Base-by-base conservation (phyloP, 768 basidiomycete species). In the Hygrocybe punicea region DNA sequence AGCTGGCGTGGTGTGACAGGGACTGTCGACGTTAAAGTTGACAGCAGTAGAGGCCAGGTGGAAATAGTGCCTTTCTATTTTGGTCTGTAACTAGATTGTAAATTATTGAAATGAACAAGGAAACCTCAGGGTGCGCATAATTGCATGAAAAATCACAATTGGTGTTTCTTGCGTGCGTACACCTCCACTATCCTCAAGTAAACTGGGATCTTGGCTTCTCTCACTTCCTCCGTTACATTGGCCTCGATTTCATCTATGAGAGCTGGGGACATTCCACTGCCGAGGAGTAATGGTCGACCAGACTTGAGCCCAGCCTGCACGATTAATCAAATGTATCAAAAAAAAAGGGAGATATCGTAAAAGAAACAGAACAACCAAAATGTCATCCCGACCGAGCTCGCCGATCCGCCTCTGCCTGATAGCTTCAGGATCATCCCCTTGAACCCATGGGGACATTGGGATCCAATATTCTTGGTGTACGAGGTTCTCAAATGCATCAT, bases 281-380 rank as follows among this genome's bases (percentile, higher is more conserved):
- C 80, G 4, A 91, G 77, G 2, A 91, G 77, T 40, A 91, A 72
- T 19, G 87, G 85, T n/a, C 86, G 76, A 16, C 81, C 84, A 1
- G 84, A 83, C 60, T 76, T 78, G 39, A 91, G 63, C 65, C 91
- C 89, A 14, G 80, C 75, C 86, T 91, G 59, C 17, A 48, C 46
- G 42, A 6, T n/a, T 14, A 10, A 34, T 35, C 47, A 54, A 39
- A 57, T 9, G 9, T 33, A 14, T 21, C 19, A 33, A 19, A 21
- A 5, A 36, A 40, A 33, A 46, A 10, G 35, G 9, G 16, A 29
- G 29, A 29, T 4, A 4, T 29, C 8, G 29, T 29, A 29, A 17
- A 33, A 37, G 35, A 53, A 25, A 50, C 19, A 46, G 23, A 59
- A 68, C 53, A 58, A 85, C 89, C 59, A 75, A 65, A 36, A 87